Conservation (phyloP, 805 yeast genomes). For the Candida jianshihensis region DNA sequence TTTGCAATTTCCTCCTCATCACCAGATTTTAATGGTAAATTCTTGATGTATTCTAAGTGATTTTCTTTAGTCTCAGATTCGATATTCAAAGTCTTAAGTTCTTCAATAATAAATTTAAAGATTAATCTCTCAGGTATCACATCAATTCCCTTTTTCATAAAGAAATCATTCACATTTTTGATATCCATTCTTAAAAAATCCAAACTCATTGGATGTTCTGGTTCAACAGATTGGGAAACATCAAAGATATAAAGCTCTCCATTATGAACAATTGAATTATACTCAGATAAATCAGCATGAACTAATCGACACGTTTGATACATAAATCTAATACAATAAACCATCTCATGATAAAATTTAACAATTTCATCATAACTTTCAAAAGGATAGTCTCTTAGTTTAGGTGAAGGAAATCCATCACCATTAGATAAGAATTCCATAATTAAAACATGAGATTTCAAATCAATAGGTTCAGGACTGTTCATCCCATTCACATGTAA, state of each 20-base stretch:
- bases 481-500: constrained; percentile 73
- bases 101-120: constrained; percentile 68
- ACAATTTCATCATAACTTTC: constrained; percentile 58
- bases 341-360: constrained; percentile 66
- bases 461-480: constrained; percentile 88
- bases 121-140: constrained; percentile 77
- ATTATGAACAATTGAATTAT: constrained; percentile 82
- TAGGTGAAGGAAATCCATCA: constrained; percentile 84
- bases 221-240: constrained; percentile 96
- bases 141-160: constrained; percentile 62
- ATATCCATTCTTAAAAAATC: constrained; percentile 97
- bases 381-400: constrained; percentile 77
- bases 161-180: constrained; percentile 88
- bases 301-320: constrained; percentile 85
- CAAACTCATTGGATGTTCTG: constrained; percentile 94
- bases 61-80: constrained; percentile 31
- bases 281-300: constrained; percentile 96
- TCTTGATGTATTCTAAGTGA: constrained; percentile 36
- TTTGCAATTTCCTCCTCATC: constrained; percentile 52
- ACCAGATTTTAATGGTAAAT: constrained; percentile 48
- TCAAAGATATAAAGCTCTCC: constrained; percentile 80
- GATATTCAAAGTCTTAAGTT: constrained; percentile 29
- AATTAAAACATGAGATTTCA: constrained; percentile 83
- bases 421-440: constrained; percentile 87
- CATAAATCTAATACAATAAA: constrained; percentile 79